A percentile compares a stretch with the other conserved stretches of the same genome.
Evolutionary conservation across 2,329 filamentous ascomycete genomes (phyloP).

Genomic region (Fulvia fulva): DNA sequence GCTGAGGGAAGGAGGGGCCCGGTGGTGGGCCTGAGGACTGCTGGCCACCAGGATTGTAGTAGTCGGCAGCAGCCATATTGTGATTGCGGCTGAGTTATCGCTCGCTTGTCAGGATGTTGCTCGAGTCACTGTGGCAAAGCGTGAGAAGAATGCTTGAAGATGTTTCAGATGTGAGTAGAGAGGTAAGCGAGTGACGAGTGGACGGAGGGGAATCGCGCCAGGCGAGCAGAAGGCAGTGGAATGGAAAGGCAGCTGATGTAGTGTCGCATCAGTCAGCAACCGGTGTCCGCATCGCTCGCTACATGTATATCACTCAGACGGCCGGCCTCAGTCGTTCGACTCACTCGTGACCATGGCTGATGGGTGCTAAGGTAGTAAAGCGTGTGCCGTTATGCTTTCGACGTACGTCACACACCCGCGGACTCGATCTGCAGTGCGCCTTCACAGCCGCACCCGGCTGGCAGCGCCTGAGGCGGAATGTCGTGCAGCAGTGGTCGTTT

Average conservation of each 20-base stretch:
- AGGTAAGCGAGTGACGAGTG: neutral
- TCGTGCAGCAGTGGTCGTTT: too few species aligned
- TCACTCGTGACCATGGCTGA: neutral
- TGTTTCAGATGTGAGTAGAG: neutral
- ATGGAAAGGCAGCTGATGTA: neutral
- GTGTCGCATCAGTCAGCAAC: neutral
- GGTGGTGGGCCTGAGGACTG: conserved; percentile 11
- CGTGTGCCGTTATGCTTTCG: neutral
- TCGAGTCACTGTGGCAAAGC: neutral
- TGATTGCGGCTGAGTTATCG: neutral
- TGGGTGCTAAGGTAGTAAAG: neutral
- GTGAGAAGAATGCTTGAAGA: neutral
- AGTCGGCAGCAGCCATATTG: conserved; percentile 30
- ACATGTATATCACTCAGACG: neutral
- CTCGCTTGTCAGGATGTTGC: neutral
- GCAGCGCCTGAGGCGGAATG: neutral
- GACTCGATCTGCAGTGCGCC: neutral
- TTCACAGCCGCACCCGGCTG: too few species aligned
- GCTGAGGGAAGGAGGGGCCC: conserved; percentile 8
- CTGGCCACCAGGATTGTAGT: conserved; percentile 21
- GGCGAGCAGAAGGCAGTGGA: neutral
- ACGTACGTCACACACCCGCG: neutral
- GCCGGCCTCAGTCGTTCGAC: neutral
- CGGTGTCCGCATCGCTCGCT: neutral
- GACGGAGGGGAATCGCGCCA: neutral